phyloP scores from a whole-genome alignment of 2,329 filamentous ascomycete species.

The Xylariales sp. region DNA sequence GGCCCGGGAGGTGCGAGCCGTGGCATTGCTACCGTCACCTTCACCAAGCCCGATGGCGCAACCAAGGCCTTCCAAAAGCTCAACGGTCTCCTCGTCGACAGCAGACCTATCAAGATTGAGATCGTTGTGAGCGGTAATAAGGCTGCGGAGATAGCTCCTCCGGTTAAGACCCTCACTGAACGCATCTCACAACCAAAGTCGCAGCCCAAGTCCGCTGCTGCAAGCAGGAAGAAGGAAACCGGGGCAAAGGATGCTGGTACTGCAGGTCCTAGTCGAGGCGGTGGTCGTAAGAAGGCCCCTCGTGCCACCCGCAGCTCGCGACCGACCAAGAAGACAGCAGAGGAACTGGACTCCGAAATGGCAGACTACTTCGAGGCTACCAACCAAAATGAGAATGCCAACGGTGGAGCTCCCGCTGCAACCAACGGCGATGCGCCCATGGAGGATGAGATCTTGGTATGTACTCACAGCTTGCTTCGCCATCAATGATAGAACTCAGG shows the following conservation, averaged over 20 bases:
- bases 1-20: constrained; percentile 88
- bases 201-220: constrained; percentile 77
- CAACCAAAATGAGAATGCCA: constrained; percentile 38
- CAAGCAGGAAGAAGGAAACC: constrained; percentile 59
- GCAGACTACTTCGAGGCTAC: constrained; percentile 77
- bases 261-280: constrained; percentile 39
- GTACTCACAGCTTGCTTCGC: neutral
- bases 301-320: constrained; percentile 56
- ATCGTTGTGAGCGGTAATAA: constrained; percentile 77
- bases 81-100: constrained; percentile 88
- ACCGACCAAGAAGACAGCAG: constrained; percentile 79
- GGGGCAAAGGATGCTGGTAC: constrained; percentile 38
- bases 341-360: constrained; percentile 98
- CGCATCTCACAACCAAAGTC: constrained; percentile 71
- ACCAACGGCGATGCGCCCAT: constrained; percentile 54
- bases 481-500: no score
- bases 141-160: constrained; percentile 61
- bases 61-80: constrained; percentile 77
- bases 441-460: constrained; percentile 57
- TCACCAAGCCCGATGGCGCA: constrained; percentile 75
- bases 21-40: constrained; percentile 86
- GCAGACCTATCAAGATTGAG: constrained; percentile 90
- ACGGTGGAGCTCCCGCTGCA: constrained; percentile 41
- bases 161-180: constrained; percentile 70
- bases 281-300: constrained; percentile 43